Evolutionary conservation across 2,329 filamentous ascomycete species (phyloP), one percentile per base, ranked within the genome.

Genomic region (Penicillium italicum): DNA sequence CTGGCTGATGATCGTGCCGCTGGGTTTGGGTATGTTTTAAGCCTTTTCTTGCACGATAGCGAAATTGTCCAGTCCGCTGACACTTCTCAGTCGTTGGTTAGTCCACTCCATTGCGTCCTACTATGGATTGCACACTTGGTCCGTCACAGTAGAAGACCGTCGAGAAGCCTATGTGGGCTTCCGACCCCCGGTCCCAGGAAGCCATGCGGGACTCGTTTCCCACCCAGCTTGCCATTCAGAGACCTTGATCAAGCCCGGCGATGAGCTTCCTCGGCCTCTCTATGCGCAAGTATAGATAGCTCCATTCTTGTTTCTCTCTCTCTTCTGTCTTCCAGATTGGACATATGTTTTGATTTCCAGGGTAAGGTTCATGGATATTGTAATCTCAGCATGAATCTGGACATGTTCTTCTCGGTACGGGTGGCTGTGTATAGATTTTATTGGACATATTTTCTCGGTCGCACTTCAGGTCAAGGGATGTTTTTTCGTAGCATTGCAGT

Each of bases 61-160:
- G 57, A 53, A 30, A 31, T 49, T 43, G 12, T n/a, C 11, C 30
- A 9, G 8, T 58, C 43, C 58, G 26, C 65, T 64, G 53, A 68
- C 53, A 14, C 18, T 56, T 30, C 46, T 45, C 58, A 93, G 89
- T 63, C 89, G 93, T 61, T 97, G 92, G 89, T 83, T 97, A 51
- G 90, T 95, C 1, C 92, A 97, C 74, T 89, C 90, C 55, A 92
- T 97, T 60, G 93, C 90, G 10, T 85, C 88, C 38, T 97, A 97
- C 73, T 97, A 97, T 70, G 92, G 91, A 42, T 81, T 97, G 54
- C 83, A 86, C 58, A 96, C 92, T 20, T 91, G 86, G 77, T 92
- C 89, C 5, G 84, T 93, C 57, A 88, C 88, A 0, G 81, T 87
- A 1, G 86, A 85, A 31, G 80, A 85, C 61, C 83, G 87, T 50